Percentiles rank a stretch among this genome's conserved stretches.
phyloP scores from a whole-genome alignment of 2,329 filamentous ascomycete species.

The Penicillium psychrosexuale region DNA sequence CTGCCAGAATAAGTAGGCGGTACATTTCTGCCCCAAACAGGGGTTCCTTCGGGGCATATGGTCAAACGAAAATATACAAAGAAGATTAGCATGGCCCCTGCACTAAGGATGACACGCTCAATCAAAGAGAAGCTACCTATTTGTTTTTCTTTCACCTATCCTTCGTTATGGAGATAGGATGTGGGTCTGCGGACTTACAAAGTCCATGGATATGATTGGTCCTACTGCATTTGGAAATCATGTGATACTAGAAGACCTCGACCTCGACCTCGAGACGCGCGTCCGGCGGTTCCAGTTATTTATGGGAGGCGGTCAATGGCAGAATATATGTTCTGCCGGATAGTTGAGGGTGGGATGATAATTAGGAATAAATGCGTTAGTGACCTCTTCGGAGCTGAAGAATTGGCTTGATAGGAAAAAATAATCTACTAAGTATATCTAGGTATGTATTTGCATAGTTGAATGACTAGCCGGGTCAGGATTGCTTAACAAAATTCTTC shows the following conservation, averaged over 20 bases:
- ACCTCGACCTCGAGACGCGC: too few relatives aligned
- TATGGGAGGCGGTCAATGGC: too few relatives aligned
- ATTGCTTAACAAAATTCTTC: neutral
- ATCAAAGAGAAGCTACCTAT: constrained; percentile 69
- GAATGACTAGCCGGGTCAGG: neutral
- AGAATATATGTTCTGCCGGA: too few relatives aligned
- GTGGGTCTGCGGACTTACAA: too few relatives aligned
- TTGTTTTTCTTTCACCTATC: constrained; percentile 45
- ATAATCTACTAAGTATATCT: neutral
- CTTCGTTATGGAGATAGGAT: too few relatives aligned
- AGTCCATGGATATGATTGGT: too few relatives aligned
- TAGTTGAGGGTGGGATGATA: too few relatives aligned
- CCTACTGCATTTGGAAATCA: neutral
- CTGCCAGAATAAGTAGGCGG: neutral
- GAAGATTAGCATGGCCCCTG: constrained; percentile 80
- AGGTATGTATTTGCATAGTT: neutral
- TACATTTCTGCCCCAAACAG: neutral
- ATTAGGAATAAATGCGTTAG: neutral
- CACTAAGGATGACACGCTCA: constrained; percentile 93
- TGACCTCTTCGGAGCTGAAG: neutral
- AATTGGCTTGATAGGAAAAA: neutral
- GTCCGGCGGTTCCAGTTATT: too few relatives aligned
- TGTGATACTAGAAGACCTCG: neutral
- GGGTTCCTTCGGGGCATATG: constrained; percentile 51
- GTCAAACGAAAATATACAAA: constrained; percentile 68